Evolutionary conservation across 805 yeast species (phyloP), one percentile per base, ranked within the genome.

Genomic region (Ogataea sp.): DNA sequence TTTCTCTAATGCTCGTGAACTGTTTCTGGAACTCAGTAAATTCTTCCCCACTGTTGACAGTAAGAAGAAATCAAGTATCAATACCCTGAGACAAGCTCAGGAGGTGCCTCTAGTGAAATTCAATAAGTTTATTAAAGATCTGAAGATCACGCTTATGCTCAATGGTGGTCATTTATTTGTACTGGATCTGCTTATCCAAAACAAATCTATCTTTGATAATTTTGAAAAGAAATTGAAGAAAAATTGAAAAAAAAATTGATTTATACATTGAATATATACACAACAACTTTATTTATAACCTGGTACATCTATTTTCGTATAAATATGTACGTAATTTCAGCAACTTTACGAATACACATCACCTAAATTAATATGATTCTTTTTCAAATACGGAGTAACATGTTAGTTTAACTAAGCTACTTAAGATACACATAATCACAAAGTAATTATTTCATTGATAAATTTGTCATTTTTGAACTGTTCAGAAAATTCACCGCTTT

Each of bases 111-210:
- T 41, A 36, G 49, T 45, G 34, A 49, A 37, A 24, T 55, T 52
- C 39, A 53, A 58, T 38, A 53, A 63, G 36, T 65, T 73, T 41
- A 52, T 68, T 6, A 56, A 57, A 25, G 70, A 67, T 34, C 61
- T 73, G 34, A 63, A 64, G 47, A 50, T 65, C 41, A 61, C 78
- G 26, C 53, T 73, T 32, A 55, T 59, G 15, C 47, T 73, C 26
- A 80, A 80, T 48, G 80, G 82, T 15, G 81, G 80, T 1, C 71
- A 76, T 47, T 64, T 80, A 2, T 72, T 71, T 38, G 66, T 75
- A 11, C 66, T 80, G 49, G 87, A 80, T 49, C 62, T 80, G 1
- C 51, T 80, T 32, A 50, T 75, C 17, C 70, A 73, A 37, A 74
- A 72, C 43, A 73, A 72, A 39, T 51, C 56, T 41, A 62, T 64